A percentile compares a stretch with the other conserved stretches of the same genome.
Conservation (phyloP, 73 alveolate species). For the Paramecium tetraurelia region DNA sequence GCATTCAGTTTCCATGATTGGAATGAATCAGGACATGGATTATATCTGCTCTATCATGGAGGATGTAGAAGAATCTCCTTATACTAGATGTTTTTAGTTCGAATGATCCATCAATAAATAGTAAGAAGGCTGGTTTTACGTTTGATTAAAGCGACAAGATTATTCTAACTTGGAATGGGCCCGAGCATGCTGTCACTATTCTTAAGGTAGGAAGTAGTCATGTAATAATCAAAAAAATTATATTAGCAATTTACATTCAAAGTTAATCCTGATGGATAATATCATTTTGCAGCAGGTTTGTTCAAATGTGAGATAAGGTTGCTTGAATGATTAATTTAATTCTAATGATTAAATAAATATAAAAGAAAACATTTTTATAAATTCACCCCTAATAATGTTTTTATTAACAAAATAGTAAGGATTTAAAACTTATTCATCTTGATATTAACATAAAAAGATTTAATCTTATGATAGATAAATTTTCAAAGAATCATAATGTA, state of each 20-base stretch:
- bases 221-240: background rate
- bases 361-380: background rate
- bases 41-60: conserved; percentile 38
- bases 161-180: conserved; percentile 9
- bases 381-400: background rate
- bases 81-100: conserved; percentile 12
- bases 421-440: no score
- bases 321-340: background rate
- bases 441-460: no score
- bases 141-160: background rate
- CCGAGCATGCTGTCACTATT: background rate
- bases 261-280: conserved; percentile 41
- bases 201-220: conserved; percentile 15
- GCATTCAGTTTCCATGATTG: conserved; percentile 39
- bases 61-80: background rate
- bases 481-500: no score
- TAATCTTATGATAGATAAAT: no score
- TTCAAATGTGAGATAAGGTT: conserved; percentile 31
- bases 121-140: background rate
- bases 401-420: background rate
- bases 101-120: background rate
- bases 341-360: background rate
- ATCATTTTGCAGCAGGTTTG: conserved; percentile 30
- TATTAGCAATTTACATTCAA: background rate
- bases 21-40: conserved; percentile 49